Evolutionary conservation across 2,329 filamentous ascomycete genomes (phyloP).

Genomic region (Chaetothyriales sp.): DNA sequence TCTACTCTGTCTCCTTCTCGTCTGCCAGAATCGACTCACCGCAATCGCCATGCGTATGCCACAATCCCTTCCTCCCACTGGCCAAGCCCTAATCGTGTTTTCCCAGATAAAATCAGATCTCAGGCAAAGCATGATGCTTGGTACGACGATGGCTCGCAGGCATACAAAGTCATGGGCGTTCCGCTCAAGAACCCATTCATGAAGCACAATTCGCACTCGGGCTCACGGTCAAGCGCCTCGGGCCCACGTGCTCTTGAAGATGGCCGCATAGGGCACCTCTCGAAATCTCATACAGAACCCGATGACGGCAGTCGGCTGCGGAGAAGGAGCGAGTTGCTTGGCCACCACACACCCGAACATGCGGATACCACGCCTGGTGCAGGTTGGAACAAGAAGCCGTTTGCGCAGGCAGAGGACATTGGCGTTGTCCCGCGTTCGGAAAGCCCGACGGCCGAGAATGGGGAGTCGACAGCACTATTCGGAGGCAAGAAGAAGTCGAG

Average conservation of each 20-base stretch:
- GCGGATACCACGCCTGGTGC: conserved; percentile 7
- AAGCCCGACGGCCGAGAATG: conserved; percentile 7
- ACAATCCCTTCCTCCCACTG: neutral
- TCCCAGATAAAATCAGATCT: conserved; percentile 13
- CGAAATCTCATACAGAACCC: conserved; percentile 3
- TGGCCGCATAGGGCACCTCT: neutral
- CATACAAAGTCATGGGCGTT: conserved; percentile 2
- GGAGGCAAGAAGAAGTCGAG: conserved; percentile 5
- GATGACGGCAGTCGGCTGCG: conserved; percentile 5
- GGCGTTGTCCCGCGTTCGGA: conserved; percentile 4
- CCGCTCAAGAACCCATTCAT: conserved; percentile 10
- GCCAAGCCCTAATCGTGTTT: neutral
- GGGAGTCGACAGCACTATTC: neutral
- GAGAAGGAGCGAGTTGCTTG: conserved; percentile 4
- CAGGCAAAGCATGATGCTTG: conserved; percentile 14
- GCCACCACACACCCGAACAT: conserved; percentile 1
- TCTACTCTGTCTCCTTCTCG: neutral
- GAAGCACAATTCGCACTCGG: conserved; percentile 6
- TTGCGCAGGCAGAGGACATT: conserved; percentile 5
- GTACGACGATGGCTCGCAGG: conserved; percentile 10
- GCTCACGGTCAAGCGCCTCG: conserved; percentile 3
- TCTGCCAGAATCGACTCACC: neutral
- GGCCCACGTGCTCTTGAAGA: conserved; percentile 7
- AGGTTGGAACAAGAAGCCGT: conserved; percentile 2
- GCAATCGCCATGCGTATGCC: neutral